Evolutionary conservation across 2,329 filamentous ascomycete genomes (phyloP), one percentile per base, ranked within the genome.

Genomic region (Talaromyces islandicus): DNA sequence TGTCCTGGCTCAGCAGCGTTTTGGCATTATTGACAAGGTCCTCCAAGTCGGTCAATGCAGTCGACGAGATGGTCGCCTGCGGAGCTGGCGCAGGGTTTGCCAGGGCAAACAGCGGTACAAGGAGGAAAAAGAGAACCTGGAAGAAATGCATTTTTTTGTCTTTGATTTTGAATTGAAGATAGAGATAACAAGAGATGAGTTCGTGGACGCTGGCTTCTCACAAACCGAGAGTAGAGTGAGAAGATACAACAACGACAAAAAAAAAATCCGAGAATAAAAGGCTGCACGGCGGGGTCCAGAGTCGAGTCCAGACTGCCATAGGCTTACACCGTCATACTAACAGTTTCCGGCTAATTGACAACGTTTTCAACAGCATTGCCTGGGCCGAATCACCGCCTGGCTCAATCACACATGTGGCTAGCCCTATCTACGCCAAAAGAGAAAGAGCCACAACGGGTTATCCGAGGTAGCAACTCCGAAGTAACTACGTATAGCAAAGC

Each of bases 11-110:
- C 19, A 73, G 57, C 7, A 73, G 62, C 2, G 65, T 64, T 63
- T 72, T 70, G 50, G 67, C 65, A 21, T 66, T 66, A 29, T 58
- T 59, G 41, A 73, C 46, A 24, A 72, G 62, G 5, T 54, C 60
- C 9, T 69, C 69, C 10, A 72, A 61, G 3, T 72, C 67, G 2
- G 63, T 14, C 30, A 62, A 29, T 12, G 60, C 60, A 30, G 52
- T 52, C 25, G 60, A 14, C 55, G 50, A 72, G 63, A 29, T 73
- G 63, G 19, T 54, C 5, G 11, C 51, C 56, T 3, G 51, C 27
- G 43, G 55, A 58, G 17, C 55, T 57, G 51, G 55, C 24, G 48
- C 48, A n/a, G 41, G 59, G 38, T 41, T 61, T 41, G 59, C 59
- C 51, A 59, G 24, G 7, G 57, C 54, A 21, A 61, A 38, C 27